phyloP scores from a whole-genome alignment of 306 rosid genomes.

The Prunus mume region DNA sequence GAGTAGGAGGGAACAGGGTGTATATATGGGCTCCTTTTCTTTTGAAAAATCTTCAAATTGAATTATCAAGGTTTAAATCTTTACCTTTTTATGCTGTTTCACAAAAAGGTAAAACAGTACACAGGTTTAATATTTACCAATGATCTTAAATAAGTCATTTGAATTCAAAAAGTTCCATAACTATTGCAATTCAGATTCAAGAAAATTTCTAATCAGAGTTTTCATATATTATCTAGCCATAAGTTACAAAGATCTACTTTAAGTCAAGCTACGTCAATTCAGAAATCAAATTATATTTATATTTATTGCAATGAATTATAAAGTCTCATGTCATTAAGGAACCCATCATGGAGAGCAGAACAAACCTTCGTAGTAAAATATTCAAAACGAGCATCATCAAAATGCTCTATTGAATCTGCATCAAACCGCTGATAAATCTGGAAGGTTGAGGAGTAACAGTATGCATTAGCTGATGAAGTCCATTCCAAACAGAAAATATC shows the following conservation, averaged over 20 bases:
- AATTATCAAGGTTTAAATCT: background rate
- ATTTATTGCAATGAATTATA: background rate
- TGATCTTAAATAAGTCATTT: background rate
- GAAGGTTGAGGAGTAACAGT: constrained; percentile 26
- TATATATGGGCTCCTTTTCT: background rate
- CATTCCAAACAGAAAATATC: constrained; percentile 10
- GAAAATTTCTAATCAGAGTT: background rate
- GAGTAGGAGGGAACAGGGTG: background rate
- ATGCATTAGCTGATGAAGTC: constrained; percentile 13
- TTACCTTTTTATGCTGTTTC: background rate
- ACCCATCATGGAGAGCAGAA: background rate
- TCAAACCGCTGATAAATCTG: constrained; percentile 74
- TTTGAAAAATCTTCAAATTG: background rate
- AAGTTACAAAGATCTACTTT: background rate
- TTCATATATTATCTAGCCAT: background rate
- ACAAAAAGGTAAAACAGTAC: background rate
- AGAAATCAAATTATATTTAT: background rate
- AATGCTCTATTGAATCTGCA: constrained; percentile 57
- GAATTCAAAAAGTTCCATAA: background rate
- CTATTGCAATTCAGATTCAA: background rate
- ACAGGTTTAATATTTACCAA: background rate
- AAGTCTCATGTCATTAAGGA: background rate
- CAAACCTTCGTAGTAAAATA: constrained; percentile 76
- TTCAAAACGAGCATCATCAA: constrained; percentile 82
- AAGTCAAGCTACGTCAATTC: background rate